Conservation (phyloP, 1,284 basidiomycete species). For the Boletus smithii region DNA sequence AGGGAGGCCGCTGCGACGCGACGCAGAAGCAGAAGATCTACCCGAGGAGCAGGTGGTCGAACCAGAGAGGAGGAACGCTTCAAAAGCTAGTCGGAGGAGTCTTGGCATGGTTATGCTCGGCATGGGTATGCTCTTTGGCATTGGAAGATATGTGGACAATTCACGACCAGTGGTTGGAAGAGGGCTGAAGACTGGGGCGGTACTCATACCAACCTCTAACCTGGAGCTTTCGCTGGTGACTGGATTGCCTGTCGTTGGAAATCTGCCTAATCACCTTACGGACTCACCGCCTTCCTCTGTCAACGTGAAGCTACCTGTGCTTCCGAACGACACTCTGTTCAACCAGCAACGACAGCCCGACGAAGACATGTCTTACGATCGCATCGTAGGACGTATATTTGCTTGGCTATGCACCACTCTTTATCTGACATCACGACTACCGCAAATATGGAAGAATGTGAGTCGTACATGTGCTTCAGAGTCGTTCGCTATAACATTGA, state of each 20-base stretch:
- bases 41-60: conserved; percentile 27
- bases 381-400: conserved; percentile 79
- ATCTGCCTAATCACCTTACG: background rate
- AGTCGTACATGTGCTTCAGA: conserved; percentile 37
- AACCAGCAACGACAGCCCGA: conserved; percentile 29
- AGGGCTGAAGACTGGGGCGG: conserved; percentile 34
- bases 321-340: conserved; percentile 11
- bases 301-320: conserved; percentile 24
- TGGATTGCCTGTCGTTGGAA: conserved; percentile 10
- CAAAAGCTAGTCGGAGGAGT: conserved; percentile 59
- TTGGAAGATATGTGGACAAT: conserved; percentile 48
- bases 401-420: conserved; percentile 91
- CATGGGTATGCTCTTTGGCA: conserved; percentile 63
- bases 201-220: conserved; percentile 29
- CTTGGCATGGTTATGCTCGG: conserved; percentile 73
- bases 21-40: conserved; percentile 22
- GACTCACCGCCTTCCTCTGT: conserved; percentile 2
- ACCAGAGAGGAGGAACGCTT: conserved; percentile 39
- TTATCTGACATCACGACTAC: conserved; percentile 87
- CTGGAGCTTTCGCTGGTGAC: conserved; percentile 2
- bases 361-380: conserved; percentile 44
- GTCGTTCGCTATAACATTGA: conserved; percentile 4
- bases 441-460: conserved; percentile 97
- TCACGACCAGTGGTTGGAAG: conserved; percentile 27
- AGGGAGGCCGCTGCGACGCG: conserved; percentile 47